Evolutionary conservation across 495 filamentous ascomycete species (phyloP).

Genomic region (Penicillium cosmopolitanum): DNA sequence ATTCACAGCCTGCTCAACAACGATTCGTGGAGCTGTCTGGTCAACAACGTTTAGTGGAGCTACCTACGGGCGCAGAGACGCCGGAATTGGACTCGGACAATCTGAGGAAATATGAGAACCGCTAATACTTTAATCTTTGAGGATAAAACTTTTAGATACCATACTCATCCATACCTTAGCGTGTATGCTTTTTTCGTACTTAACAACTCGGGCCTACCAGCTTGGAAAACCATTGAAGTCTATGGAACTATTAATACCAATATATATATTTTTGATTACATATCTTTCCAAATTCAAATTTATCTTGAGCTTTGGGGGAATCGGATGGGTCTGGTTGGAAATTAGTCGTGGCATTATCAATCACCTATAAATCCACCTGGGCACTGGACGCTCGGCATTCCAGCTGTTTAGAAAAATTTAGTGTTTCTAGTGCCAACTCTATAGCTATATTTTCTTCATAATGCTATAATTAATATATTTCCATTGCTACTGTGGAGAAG

Average conservation of each 20-base stretch:
- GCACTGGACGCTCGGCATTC: too few species aligned
- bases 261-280: neutral
- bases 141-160: neutral
- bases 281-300: too few species aligned
- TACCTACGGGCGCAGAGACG: neutral
- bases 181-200: neutral
- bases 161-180: neutral
- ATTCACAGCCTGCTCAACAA: neutral
- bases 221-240: neutral
- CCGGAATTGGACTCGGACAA: neutral
- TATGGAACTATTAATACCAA: neutral
- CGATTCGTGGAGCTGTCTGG: neutral
- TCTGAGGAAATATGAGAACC: neutral
- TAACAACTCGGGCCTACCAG: neutral
- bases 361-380: too few species aligned
- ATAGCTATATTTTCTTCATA: too few species aligned
- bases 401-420: too few species aligned
- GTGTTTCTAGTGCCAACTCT: too few species aligned
- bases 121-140: neutral
- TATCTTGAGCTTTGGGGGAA: too few species aligned
- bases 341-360: too few species aligned
- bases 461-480: too few species aligned
- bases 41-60: too few species aligned
- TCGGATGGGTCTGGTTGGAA: too few species aligned
- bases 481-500: too few species aligned